phyloP scores from a whole-genome alignment of 768 basidiomycete genomes.

The Suillus plorans region DNA sequence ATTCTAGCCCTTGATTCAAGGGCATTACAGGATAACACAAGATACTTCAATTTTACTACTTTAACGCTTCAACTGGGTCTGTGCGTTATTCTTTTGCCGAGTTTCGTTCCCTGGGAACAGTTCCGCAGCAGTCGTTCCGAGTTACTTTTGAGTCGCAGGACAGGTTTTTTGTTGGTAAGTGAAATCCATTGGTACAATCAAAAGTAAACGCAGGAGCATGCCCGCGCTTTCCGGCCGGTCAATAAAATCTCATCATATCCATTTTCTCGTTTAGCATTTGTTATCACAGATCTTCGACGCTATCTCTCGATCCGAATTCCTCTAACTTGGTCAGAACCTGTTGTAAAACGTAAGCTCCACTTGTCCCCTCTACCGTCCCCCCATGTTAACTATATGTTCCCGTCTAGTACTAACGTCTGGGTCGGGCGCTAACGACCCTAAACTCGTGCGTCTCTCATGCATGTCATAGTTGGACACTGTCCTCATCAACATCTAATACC shows the following conservation, averaged over 20 bases:
- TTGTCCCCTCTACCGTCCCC: neutral
- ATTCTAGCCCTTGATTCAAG: neutral
- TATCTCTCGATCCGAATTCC: slow-evolving; percentile 13
- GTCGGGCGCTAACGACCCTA: slow-evolving; percentile 15
- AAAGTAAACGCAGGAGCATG: slow-evolving; percentile 7
- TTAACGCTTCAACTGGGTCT: neutral
- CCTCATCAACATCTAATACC: neutral
- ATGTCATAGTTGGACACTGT: neutral
- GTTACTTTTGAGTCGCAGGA: slow-evolving; percentile 10
- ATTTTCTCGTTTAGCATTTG: slow-evolving; percentile 13
- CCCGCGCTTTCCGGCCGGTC: slow-evolving; percentile 15
- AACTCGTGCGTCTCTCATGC: slow-evolving; percentile 7
- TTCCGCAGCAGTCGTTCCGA: slow-evolving; percentile 21
- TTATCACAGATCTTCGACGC: slow-evolving; percentile 19
- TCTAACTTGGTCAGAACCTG: slow-evolving; percentile 5
- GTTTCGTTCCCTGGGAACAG: slow-evolving; percentile 25
- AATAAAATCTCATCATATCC: slow-evolving; percentile 14
- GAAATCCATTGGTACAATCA: slow-evolving; percentile 12
- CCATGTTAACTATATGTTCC: neutral
- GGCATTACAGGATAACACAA: neutral
- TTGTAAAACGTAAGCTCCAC: slow-evolving; percentile 17
- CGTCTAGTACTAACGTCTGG: slow-evolving; percentile 4
- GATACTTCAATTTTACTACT: neutral
- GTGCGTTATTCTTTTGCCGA: slow-evolving; percentile 9
- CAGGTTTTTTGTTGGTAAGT: slow-evolving; percentile 9